phyloP scores from a whole-genome alignment of 1,139 yeast species.

The Taphrina wiesneri region DNA sequence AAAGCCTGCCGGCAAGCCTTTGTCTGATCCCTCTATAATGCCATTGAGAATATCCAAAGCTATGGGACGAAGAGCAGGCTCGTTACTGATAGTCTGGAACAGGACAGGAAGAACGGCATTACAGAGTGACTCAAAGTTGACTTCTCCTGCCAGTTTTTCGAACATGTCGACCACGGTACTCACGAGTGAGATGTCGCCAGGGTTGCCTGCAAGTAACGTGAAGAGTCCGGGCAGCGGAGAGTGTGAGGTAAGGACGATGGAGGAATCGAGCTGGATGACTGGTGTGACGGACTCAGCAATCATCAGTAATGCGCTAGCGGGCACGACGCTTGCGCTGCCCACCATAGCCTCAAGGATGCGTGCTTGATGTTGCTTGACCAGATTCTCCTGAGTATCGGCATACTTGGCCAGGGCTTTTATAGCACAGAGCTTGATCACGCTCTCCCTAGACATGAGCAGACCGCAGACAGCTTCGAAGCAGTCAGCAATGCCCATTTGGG shows the following conservation, averaged over 20 bases:
- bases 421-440: constrained; percentile 24
- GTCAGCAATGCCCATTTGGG: constrained; percentile 12
- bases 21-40: constrained; percentile 36
- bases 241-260: constrained; percentile 17
- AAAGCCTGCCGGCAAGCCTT: constrained; percentile 33
- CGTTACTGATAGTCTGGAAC: constrained; percentile 21
- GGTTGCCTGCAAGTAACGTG: constrained; percentile 32
- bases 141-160: constrained; percentile 34
- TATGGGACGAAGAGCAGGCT: constrained; percentile 23
- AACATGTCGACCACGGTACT: constrained; percentile 37
- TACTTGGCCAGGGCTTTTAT: constrained; percentile 25
- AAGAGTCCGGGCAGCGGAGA: constrained; percentile 34
- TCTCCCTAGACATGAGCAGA: neutral
- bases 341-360: constrained; percentile 20
- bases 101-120: constrained; percentile 31
- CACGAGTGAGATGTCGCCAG: constrained; percentile 37
- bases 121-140: constrained; percentile 29
- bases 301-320: constrained; percentile 31
- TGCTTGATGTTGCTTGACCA: constrained; percentile 18
- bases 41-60: constrained; percentile 34
- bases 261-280: constrained; percentile 23
- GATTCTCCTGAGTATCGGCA: constrained; percentile 15
- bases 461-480: constrained; percentile 2
- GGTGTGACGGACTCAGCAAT: constrained; percentile 34
- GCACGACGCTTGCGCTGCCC: neutral